Base-by-base conservation (phyloP, 495 filamentous ascomycete species). In the Patellaria atrata region DNA sequence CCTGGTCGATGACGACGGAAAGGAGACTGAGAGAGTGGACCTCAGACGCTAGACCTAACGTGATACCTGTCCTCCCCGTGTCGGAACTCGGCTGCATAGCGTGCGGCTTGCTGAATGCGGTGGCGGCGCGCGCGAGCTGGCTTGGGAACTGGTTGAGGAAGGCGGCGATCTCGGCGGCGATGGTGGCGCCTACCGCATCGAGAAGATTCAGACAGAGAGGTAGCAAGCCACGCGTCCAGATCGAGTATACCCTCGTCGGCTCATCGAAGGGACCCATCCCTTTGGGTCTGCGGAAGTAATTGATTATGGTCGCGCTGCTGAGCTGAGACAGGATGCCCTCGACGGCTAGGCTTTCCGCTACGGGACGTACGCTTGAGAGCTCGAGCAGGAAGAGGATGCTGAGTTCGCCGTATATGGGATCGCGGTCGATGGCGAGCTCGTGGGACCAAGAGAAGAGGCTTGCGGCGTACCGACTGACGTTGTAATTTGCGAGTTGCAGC, bases 381-480 rank as follows among this genome's bases (percentile, higher is more conserved):
- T 87, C 82, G 32, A 93, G 71, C 12, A 99, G 73, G 54, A 94
- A 87, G 12, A 80, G 68, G 6, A 94, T 66, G 46, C 79, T 78
- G 12, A 94, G 62, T 47, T 94, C 84, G 42, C 83, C 91, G 58
- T 94, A 94, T 27, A 99, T 62, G n/a, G 89, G 91, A 44, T 97
- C 87, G 19, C 76, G 73, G 33, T 74, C 70, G 10, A 70, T 47
- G 11, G 56, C 56, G 27, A 89, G 66, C 41, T 75, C 73, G 54
- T 96, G 82, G 11, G 89, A 73, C 91, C 91, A 99, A 4, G 82
- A 92, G 55, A 91, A 94, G 31, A 99, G 66, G 9, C 80, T 82
- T 11, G 77, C 76, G 0, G 84, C 85, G 32, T 80, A 76, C 41
- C 86, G 77, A n/a, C 75, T 67, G 2, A 76, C 74, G 35, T 66